Base-by-base conservation (phyloP, 2,329 filamentous ascomycete species). In the Alternaria ventricosa region DNA sequence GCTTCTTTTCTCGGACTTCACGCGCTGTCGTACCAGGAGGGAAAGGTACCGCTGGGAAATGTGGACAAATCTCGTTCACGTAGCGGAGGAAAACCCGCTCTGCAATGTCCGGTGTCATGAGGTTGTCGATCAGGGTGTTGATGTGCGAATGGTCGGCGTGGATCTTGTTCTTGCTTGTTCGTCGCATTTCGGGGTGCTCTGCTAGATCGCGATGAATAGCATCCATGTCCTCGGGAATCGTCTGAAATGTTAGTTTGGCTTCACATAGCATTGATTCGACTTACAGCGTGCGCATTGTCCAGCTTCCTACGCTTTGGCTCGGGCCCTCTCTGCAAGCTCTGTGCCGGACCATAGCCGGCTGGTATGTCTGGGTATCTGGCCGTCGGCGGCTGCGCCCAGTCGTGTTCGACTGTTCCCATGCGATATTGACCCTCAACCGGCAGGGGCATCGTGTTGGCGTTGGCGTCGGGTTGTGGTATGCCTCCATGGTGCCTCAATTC, bases 41-140 rank as follows among this genome's bases (percentile, higher is more conserved):
- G 54, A 90, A 87, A 3, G 87, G 84, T 6, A 90, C 86, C 18
- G 87, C 82, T 0, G 88, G 88, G 61, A 89, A 83, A 53, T 85
- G 83, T 1, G 84, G 83, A 27, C 83, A 82, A 74, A 89, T 85
- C 4, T 86, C 80, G 18, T 83, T 81, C 33, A 85, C 79, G 67
- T 87, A 90, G 12, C 85, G 82, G 4, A 84, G 75, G 70, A 89
- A 90, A n/a, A 89, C 82, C 20, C 81, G 82, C n/a, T 82, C 80
- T 0, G 87, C 88, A 4, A 81, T 77, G 6, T 86, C 82, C 5
- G 82, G 79, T 59, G 82, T 82, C 65, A 91, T 81, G 15, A 90
- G 75, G 3, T 71, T 70, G 65, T 84, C 80, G 60, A 85, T 80
- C 6, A 78, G 63, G 20, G 67, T 64, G 47, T 71, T 75, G 64